Evolutionary conservation across 208 protist genomes (phyloP), one percentile per base, ranked within the genome.

Genomic region (Leishmania tarentolae): DNA sequence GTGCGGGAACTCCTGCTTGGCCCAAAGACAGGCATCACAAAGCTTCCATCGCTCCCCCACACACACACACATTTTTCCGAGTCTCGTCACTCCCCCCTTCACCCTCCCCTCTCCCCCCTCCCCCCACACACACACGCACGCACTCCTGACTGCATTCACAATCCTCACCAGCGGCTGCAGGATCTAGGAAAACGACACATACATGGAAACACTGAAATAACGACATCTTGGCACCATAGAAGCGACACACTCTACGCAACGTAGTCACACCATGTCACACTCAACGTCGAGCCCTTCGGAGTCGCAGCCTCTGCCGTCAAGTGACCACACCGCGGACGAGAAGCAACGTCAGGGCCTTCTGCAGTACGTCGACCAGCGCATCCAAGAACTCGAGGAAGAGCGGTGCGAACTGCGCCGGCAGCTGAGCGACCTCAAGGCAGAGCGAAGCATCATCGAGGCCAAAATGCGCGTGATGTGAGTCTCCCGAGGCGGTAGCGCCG

Each of bases 341-440:
- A 69, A 9, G 13, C 82, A 85, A 71, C 76, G 57, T 13, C 44
- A 72, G 42, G 57, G 66, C 17, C 69, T 90, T 6, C 59, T 83
- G 31, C 69, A 82, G 40, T 79, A 80, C 79, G 74, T 84, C 37
- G 88, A 88, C 42, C 59, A 57, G 52, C 77, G 85, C 28, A 88
- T 92, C 50, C 75, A 84, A n/a, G 79, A 88, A 13, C 84, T 94
- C 21, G 88, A 93, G 68, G 83, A 88, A 50, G 89, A 96, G 76
- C 86, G 78, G 72, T 31, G 76, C 17, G 80, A 88, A 70, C 76
- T 96, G 76, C 82, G 77, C 47, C 85, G 83, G 56, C 88, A 90
- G 71, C 79, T 88, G 75, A 84, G 79, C 52, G 83, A 82, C 42
- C 75, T 94, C 46, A 50, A 88, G 19, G 84, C 84, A 40, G 82